Percentiles rank a stretch among this genome's conserved stretches.
phyloP scores from a whole-genome alignment of 176 grass and related monocot genomes.

The Luzula sylvatica region DNA sequence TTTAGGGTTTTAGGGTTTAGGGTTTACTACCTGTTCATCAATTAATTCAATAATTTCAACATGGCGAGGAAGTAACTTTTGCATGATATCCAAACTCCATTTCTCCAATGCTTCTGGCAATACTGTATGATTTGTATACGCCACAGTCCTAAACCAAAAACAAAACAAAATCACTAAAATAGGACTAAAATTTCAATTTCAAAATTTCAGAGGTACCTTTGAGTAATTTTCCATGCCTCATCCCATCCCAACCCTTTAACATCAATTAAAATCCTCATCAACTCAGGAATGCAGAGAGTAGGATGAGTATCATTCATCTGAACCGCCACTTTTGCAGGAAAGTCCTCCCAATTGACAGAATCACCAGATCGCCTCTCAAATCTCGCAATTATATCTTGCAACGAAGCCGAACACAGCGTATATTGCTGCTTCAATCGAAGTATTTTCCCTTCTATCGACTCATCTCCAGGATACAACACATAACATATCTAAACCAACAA shows the following conservation, averaged over 20 bases:
- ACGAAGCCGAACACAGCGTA: constrained; percentile 88
- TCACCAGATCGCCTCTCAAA: constrained; percentile 76
- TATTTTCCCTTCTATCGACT: constrained; percentile 83
- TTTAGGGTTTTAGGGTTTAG: constrained; percentile 1
- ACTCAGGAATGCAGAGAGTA: constrained; percentile 95
- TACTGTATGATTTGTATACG: constrained; percentile 98
- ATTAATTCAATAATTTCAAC: constrained; percentile 98
- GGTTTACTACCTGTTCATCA: constrained; percentile 54
- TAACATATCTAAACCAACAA: constrained; percentile 91
- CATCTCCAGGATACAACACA: constrained; percentile 87
- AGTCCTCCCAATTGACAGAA: constrained; percentile 77
- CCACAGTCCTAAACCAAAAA: constrained; percentile 50
- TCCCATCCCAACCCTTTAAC: constrained; percentile 82
- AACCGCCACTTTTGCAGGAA: constrained; percentile 92
- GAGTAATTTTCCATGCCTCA: constrained; percentile 76
- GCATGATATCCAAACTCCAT: constrained; percentile 98
- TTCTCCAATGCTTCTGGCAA: constrained; percentile 99
- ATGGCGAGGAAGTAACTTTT: constrained; percentile 93
- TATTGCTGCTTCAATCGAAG: constrained; percentile 97
- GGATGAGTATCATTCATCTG: constrained; percentile 99
- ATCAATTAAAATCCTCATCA: constrained; percentile 95
- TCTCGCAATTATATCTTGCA: constrained; percentile 90
- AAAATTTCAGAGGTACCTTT: constrained; percentile 45
- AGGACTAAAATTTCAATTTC: background rate
- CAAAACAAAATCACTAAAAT: background rate